Conservation (phyloP, 768 basidiomycete genomes). For the Leccinum incarnatum region DNA sequence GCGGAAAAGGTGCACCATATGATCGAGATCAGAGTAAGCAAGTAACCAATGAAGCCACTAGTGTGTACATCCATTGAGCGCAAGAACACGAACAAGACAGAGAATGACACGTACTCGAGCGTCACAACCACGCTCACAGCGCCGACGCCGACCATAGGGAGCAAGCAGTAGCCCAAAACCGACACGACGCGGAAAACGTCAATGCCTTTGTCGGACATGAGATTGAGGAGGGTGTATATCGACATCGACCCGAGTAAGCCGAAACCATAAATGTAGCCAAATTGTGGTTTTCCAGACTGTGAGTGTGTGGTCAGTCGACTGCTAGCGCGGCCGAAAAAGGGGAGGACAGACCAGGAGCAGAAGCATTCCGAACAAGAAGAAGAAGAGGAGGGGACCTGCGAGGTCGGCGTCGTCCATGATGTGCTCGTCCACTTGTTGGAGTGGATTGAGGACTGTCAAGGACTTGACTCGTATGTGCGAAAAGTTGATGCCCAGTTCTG, state of each 20-base stretch:
- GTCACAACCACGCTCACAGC: slow-evolving; percentile 83
- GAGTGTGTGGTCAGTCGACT: not conserved
- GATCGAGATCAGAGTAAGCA: slow-evolving; percentile 78
- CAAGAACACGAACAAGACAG: not conserved
- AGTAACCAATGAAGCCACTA: slow-evolving; percentile 82
- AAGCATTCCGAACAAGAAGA: slow-evolving; percentile 91
- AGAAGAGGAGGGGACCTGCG: slow-evolving; percentile 93
- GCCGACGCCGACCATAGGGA: slow-evolving; percentile 95
- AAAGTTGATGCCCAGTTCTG: slow-evolving; percentile 98
- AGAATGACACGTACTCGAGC: slow-evolving; percentile 67
- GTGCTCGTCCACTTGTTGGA: slow-evolving; percentile 75
- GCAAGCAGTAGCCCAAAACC: slow-evolving; percentile 92
- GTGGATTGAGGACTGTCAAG: slow-evolving; percentile 91
- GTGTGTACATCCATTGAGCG: slow-evolving; percentile 3
- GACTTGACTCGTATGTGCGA: slow-evolving; percentile 93
- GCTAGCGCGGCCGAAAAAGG: not conserved
- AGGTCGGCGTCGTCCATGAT: slow-evolving; percentile 99
- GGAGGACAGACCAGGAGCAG: slow-evolving; percentile 75
- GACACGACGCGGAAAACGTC: slow-evolving; percentile 94
- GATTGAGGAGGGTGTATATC: slow-evolving; percentile 91
- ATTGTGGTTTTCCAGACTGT: slow-evolving; percentile 97
- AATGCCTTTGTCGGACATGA: slow-evolving; percentile 94
- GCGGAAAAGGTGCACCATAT: slow-evolving; percentile 98
- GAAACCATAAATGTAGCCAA: slow-evolving; percentile 98
- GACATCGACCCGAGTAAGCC: slow-evolving; percentile 91